Conservation (phyloP, 2,329 filamentous ascomycete genomes). For the Fusarium circinatum region DNA sequence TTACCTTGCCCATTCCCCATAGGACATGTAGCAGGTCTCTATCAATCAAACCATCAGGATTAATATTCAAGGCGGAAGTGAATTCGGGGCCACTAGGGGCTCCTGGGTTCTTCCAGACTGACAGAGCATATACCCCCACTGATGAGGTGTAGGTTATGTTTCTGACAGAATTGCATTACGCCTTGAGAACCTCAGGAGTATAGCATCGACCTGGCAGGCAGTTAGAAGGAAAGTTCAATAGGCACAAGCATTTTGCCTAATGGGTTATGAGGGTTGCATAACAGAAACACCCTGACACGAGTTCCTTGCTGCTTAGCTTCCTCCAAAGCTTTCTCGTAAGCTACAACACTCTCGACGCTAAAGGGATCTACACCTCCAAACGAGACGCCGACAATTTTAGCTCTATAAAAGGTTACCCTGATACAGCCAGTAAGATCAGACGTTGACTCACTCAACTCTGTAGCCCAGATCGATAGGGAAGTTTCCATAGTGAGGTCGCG, state of each 20-base stretch:
- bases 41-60: background rate
- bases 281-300: background rate
- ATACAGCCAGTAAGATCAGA: rapidly evolving
- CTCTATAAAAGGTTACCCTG: rapidly evolving
- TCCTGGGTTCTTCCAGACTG: background rate
- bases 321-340: background rate
- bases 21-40: background rate
- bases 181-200: background rate
- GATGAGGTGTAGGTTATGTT: background rate
- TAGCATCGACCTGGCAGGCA: background rate
- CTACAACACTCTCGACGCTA: background rate
- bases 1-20: conserved; percentile 1
- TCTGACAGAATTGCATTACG: conserved; percentile 2
- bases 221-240: rapidly evolving
- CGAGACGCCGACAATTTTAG: background rate
- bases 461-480: background rate
- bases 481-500: background rate
- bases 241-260: background rate
- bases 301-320: background rate
- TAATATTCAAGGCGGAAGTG: background rate
- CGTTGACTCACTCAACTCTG: background rate
- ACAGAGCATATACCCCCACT: background rate
- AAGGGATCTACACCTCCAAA: background rate
- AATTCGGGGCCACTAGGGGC: background rate
- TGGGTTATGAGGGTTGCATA: background rate